Conservation (phyloP, 495 filamentous ascomycete species). For the Aspergillus baeticus region DNA sequence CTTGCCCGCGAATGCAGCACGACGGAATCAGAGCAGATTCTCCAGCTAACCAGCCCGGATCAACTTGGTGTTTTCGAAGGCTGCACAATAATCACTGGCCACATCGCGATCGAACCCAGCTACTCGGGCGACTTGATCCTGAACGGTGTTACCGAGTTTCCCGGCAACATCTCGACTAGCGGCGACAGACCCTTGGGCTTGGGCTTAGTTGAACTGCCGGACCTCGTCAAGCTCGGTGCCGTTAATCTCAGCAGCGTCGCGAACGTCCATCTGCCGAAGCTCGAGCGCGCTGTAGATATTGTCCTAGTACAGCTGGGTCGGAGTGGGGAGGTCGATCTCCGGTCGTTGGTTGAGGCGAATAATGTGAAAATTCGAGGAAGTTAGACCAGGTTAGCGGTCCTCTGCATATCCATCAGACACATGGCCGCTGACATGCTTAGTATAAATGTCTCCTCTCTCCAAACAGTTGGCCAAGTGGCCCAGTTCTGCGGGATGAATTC, state of each 20-base stretch:
- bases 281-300: not conserved
- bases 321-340: slow-evolving; percentile 5
- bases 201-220: not conserved
- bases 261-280: not conserved
- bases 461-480: not conserved
- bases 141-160: not conserved
- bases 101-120: slow-evolving; percentile 1
- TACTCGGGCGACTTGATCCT: slow-evolving; percentile 8
- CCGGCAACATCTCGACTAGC: not conserved
- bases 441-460: not conserved
- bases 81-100: slow-evolving; percentile 3
- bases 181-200: not conserved
- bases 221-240: not conserved
- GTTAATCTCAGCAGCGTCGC: not conserved
- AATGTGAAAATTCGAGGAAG: not conserved
- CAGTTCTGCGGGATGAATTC: not conserved
- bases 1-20: not conserved
- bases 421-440: not conserved
- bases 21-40: not conserved
- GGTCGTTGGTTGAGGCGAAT: not conserved
- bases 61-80: slow-evolving; percentile 4
- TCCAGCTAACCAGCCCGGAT: not conserved
- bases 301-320: not conserved
- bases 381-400: not conserved
- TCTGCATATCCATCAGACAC: too few relatives aligned